A percentile compares a stretch with the other conserved stretches of the same genome.
Evolutionary conservation across 192 early-diverging fungal species (phyloP).

Genomic region (Neocallimastix lanati): DNA sequence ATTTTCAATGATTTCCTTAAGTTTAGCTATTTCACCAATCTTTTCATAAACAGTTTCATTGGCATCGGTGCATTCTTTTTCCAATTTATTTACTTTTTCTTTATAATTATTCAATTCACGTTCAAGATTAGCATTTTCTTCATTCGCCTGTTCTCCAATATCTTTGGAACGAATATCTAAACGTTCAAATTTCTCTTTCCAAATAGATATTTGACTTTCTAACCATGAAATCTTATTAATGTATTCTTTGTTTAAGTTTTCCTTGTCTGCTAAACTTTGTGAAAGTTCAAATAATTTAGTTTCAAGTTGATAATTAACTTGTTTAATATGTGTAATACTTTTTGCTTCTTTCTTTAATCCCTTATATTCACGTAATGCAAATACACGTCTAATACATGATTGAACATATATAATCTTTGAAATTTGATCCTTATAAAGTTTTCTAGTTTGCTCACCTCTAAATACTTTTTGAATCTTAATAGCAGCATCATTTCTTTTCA

Average conservation of each 20-base stretch:
- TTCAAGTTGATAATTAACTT: constrained; percentile 84
- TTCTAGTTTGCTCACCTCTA: constrained; percentile 33
- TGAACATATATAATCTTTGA: constrained; percentile 56
- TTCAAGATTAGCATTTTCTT: neutral
- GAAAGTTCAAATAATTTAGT: constrained; percentile 92
- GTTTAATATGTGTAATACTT: constrained; percentile 82
- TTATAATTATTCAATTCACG: neutral
- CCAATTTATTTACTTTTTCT: neutral
- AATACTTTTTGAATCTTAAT: constrained; percentile 55
- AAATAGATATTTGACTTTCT: constrained; percentile 40
- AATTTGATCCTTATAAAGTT: constrained; percentile 27
- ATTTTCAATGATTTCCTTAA: neutral
- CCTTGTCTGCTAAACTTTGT: constrained; percentile 42
- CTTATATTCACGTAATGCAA: constrained; percentile 48
- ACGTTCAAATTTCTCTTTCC: constrained; percentile 56
- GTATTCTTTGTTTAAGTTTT: constrained; percentile 47
- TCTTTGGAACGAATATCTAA: constrained; percentile 17
- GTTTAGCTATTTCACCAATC: neutral
- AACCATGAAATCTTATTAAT: constrained; percentile 32
- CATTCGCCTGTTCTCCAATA: neutral
- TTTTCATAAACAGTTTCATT: neutral
- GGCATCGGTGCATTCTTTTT: neutral
- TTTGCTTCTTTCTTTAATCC: constrained; percentile 63
- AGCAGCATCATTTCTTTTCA: constrained; percentile 48
- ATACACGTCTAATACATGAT: constrained; percentile 54